Evolutionary conservation across 2,329 filamentous ascomycete species (phyloP).

Genomic region (Alternaria gansuensis): DNA sequence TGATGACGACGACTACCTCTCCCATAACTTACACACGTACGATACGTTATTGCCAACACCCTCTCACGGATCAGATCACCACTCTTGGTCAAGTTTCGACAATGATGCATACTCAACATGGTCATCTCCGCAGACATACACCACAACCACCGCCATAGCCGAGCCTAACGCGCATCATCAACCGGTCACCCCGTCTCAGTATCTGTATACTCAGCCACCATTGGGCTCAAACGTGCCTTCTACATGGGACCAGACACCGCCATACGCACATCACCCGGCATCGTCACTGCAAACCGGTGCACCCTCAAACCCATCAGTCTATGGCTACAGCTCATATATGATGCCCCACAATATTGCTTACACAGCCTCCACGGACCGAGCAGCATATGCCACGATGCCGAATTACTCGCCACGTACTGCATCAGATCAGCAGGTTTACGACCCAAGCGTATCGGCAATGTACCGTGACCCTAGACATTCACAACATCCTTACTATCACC

Average conservation of each 20-base stretch:
- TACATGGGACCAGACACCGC: conserved; percentile 32
- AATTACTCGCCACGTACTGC: conserved; percentile 17
- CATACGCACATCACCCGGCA: conserved; percentile 29
- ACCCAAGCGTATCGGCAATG: conserved; percentile 15
- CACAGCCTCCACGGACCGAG: conserved; percentile 24
- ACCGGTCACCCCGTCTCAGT: conserved; percentile 15
- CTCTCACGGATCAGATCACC: conserved; percentile 30
- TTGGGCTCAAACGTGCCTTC: conserved; percentile 17
- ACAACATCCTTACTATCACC: conserved; percentile 31
- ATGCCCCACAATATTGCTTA: conserved; percentile 26
- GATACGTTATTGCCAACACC: conserved; percentile 30
- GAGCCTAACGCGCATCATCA: conserved; percentile 22
- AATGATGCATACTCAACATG: conserved; percentile 33
- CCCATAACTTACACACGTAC: conserved; percentile 27
- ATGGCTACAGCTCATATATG: conserved; percentile 31
- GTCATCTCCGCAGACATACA: conserved; percentile 37
- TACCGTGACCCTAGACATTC: conserved; percentile 35
- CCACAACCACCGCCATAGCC: conserved; percentile 19
- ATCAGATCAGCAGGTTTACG: conserved; percentile 24
- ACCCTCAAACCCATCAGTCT: conserved; percentile 18
- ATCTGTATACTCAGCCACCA: conserved; percentile 27
- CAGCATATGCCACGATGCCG: conserved; percentile 23
- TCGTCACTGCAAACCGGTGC: conserved; percentile 29
- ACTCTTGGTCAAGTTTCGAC: conserved; percentile 36
- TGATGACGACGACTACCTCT: conserved; percentile 33